phyloP scores from a whole-genome alignment of 2,329 filamentous ascomycete genomes.

The Incumbomyces delicatus region DNA sequence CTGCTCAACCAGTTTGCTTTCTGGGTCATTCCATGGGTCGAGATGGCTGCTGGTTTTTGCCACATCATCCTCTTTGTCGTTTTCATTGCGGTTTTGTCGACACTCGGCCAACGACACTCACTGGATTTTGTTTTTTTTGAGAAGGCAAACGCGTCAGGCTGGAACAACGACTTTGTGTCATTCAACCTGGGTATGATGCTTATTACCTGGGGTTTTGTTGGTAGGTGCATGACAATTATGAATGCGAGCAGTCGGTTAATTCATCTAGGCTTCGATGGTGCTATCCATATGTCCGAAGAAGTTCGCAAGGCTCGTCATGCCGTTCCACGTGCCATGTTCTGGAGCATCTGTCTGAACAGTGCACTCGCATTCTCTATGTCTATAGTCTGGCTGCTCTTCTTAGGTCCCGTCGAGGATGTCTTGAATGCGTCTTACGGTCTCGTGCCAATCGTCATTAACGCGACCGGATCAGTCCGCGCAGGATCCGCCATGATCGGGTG shows the following conservation, averaged over 20 bases:
- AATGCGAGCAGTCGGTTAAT: not conserved
- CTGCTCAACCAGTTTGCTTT: slow-evolving; percentile 22
- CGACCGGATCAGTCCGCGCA: slow-evolving; percentile 10
- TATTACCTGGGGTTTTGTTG: slow-evolving; percentile 24
- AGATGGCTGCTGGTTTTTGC: slow-evolving; percentile 27
- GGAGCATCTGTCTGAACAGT: slow-evolving; percentile 24
- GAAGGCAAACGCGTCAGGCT: slow-evolving; percentile 22
- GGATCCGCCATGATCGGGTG: slow-evolving; percentile 13
- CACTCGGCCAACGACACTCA: slow-evolving; percentile 23
- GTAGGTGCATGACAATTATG: slow-evolving; percentile 9
- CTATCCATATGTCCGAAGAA: slow-evolving; percentile 28
- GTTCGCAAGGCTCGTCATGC: slow-evolving; percentile 24
- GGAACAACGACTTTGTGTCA: slow-evolving; percentile 24
- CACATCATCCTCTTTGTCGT: slow-evolving; percentile 28
- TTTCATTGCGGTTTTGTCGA: slow-evolving; percentile 26
- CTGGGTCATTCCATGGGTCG: slow-evolving; percentile 29
- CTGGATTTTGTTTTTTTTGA: slow-evolving; percentile 27
- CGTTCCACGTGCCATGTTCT: slow-evolving; percentile 28
- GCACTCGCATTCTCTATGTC: slow-evolving; percentile 26
- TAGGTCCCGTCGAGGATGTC: slow-evolving; percentile 20
- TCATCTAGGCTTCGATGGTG: slow-evolving; percentile 12
- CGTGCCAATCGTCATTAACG: slow-evolving; percentile 13
- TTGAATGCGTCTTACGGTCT: slow-evolving; percentile 10
- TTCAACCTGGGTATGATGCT: slow-evolving; percentile 31
- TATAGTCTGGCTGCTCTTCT: slow-evolving; percentile 27